phyloP scores from a whole-genome alignment of 176 grass and related monocot species.

The Rhynchospora tenuis region DNA sequence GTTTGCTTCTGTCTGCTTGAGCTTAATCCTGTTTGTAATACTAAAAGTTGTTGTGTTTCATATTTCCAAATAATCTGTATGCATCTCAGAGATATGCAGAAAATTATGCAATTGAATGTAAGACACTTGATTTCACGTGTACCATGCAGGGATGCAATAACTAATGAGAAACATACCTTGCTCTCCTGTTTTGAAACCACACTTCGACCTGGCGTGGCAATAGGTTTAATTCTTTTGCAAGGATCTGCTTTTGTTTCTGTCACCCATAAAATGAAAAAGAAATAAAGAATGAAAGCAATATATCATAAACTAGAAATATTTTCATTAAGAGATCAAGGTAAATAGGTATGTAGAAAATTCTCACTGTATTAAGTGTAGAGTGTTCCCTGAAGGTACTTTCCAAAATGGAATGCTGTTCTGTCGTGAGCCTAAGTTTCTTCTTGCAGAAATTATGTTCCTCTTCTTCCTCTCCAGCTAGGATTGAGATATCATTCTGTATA shows the following conservation, averaged over 20 bases:
- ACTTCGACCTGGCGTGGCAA: conserved; percentile 93
- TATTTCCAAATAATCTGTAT: neutral
- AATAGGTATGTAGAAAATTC: neutral
- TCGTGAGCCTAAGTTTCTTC: conserved; percentile 23
- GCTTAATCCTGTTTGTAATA: conserved; percentile 52
- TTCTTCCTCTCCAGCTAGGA: conserved; percentile 7
- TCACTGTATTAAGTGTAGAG: conserved; percentile 67
- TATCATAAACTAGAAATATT: neutral
- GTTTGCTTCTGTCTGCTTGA: conserved; percentile 81
- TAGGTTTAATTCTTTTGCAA: conserved; percentile 70
- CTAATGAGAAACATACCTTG: conserved; percentile 65
- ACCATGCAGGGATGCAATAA: conserved; percentile 16
- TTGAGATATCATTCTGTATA: neutral
- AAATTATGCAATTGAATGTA: neutral
- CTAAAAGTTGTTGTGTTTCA: neutral
- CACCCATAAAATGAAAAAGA: conserved; percentile 1
- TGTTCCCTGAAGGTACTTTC: conserved; percentile 59
- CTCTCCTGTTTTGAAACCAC: conserved; percentile 97
- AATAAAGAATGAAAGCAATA: neutral
- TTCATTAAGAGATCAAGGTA: neutral
- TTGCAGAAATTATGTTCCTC: conserved; percentile 10
- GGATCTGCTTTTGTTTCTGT: conserved; percentile 71
- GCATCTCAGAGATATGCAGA: neutral
- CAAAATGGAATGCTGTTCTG: neutral
- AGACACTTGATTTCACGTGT: neutral